Percentiles rank a stretch among this genome's conserved stretches.
Conservation (phyloP, 441 rosid genomes). For the Caryocar brasiliense region DNA sequence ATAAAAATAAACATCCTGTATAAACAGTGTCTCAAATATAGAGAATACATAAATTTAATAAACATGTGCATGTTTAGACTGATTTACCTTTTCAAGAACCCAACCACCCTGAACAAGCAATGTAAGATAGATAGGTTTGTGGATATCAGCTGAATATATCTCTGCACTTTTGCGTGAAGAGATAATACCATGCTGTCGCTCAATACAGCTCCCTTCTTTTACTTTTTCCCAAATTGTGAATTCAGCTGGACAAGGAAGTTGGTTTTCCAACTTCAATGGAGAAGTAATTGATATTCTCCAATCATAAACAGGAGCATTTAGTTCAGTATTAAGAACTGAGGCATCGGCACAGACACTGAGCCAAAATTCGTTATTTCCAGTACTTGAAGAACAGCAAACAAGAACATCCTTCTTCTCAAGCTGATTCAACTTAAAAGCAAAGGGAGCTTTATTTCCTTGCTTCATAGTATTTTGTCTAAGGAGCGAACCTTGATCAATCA, state of each 20-base stretch:
- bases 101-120: constrained; percentile 82
- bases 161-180: constrained; percentile 54
- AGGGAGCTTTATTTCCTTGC: constrained; percentile 48
- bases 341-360: constrained; percentile 89
- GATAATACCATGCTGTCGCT: constrained; percentile 58
- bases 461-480: constrained; percentile 53
- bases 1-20: background rate
- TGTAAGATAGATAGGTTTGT: constrained; percentile 69
- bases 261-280: constrained; percentile 92
- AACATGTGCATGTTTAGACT: background rate
- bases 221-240: constrained; percentile 84
- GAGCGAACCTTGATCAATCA: constrained; percentile 56
- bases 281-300: constrained; percentile 85
- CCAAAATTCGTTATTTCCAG: constrained; percentile 71
- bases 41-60: no score
- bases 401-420: constrained; percentile 95
- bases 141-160: constrained; percentile 67
- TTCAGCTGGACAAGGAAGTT: constrained; percentile 83
- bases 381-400: constrained; percentile 45
- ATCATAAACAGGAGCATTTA: constrained; percentile 90
- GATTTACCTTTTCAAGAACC: constrained; percentile 80
- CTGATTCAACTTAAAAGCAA: constrained; percentile 60
- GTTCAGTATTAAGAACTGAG: constrained; percentile 78
- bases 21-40: constrained; percentile 11
- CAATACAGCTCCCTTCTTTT: constrained; percentile 66